phyloP scores from a whole-genome alignment of 495 filamentous ascomycete species.

The Jackrogersella multiformis region DNA sequence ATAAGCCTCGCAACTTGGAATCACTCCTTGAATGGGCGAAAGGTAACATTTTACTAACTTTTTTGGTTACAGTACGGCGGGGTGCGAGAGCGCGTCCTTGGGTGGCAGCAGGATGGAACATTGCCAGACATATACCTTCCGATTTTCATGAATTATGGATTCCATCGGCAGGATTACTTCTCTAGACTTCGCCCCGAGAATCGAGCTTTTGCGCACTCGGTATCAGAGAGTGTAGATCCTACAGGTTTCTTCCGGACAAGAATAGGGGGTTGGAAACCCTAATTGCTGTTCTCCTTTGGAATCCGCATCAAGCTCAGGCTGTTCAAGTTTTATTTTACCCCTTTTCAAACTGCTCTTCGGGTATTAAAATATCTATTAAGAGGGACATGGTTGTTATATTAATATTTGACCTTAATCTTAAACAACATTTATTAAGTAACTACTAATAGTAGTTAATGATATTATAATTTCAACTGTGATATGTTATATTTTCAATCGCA shows the following conservation, averaged over 20 bases:
- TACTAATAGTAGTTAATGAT: no score
- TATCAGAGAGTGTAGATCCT: conserved; percentile 58
- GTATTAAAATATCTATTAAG: background rate
- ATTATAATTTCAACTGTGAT: background rate
- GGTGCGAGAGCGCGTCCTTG: conserved; percentile 40
- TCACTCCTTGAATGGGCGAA: background rate
- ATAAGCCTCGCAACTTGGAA: background rate
- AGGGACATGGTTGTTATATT: background rate
- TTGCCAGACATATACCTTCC: conserved; percentile 62
- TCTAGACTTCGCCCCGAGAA: conserved; percentile 56
- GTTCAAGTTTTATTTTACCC: background rate
- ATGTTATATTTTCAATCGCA: background rate
- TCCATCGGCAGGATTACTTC: conserved; percentile 64
- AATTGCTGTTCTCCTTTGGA: background rate
- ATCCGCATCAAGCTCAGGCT: background rate
- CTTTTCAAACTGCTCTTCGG: no score
- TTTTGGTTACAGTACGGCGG: conserved; percentile 34
- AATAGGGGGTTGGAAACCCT: conserved; percentile 58
- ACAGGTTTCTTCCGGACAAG: conserved; percentile 62
- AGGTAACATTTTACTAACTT: conserved; percentile 8
- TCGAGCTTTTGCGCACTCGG: conserved; percentile 52
- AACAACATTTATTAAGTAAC: background rate
- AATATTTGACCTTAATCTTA: background rate
- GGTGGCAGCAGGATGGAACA: conserved; percentile 54
- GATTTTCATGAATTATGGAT: conserved; percentile 66